Conservation (phyloP, 192 early-diverging fungal genomes). For the Lunasporangiospora selenospora region DNA sequence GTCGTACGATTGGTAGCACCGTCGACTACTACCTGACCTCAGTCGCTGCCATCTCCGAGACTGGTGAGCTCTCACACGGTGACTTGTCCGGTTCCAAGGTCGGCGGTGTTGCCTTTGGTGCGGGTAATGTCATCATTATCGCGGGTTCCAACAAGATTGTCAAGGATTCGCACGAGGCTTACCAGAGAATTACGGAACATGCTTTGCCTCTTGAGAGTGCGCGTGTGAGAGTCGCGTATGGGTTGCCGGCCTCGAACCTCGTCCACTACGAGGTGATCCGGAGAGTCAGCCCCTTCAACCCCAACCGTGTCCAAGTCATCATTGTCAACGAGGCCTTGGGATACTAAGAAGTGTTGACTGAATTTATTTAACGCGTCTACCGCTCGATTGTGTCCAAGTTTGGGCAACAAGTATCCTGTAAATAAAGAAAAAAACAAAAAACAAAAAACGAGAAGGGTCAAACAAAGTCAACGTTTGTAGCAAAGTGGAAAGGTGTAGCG, state of each 20-base stretch:
- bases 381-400: too few relatives aligned
- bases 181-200: conserved; percentile 27
- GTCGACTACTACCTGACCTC: conserved; percentile 52
- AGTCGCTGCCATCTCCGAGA: conserved; percentile 43
- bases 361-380: too few relatives aligned
- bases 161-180: conserved; percentile 43
- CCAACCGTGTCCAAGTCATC: conserved; percentile 31
- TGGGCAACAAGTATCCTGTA: too few relatives aligned
- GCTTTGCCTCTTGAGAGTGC: conserved; percentile 37
- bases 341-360: conserved; percentile 44
- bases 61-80: conserved; percentile 32
- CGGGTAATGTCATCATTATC: conserved; percentile 35
- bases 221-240: conserved; percentile 48
- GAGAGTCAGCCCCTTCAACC: conserved; percentile 19
- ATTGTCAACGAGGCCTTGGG: conserved; percentile 51
- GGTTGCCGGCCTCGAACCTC: conserved; percentile 27
- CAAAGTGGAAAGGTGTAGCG: too few relatives aligned
- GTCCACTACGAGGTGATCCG: conserved; percentile 35
- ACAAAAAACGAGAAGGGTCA: too few relatives aligned
- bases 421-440: too few relatives aligned
- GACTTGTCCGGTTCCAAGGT: conserved; percentile 48
- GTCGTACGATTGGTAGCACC: conserved; percentile 40
- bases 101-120: conserved; percentile 35
- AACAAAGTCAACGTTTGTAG: too few relatives aligned
- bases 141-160: conserved; percentile 54